Conservation (phyloP, 306 rosid species). For the Cucurbita maxima region DNA sequence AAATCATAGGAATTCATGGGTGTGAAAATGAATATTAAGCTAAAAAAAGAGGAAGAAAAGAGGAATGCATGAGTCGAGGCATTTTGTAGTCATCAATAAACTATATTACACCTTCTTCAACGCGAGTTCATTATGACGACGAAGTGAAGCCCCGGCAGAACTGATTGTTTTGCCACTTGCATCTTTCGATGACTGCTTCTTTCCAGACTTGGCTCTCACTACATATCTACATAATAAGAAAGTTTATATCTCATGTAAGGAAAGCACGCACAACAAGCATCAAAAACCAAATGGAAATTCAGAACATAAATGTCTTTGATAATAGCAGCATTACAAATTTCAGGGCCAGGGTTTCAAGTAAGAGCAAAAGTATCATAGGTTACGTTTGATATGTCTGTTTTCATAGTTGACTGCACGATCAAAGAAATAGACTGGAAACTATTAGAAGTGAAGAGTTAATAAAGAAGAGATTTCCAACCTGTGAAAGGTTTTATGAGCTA, state of each 20-base stretch:
- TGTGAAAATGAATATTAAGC: neutral
- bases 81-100: neutral
- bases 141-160: conserved; percentile 93
- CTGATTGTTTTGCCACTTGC: conserved; percentile 61
- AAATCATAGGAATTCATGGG: neutral
- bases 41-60: neutral
- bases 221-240: conserved; percentile 51
- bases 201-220: conserved; percentile 91
- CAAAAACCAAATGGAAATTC: neutral
- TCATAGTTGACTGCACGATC: neutral
- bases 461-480: conserved; percentile 31
- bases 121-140: conserved; percentile 73
- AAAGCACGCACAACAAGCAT: neutral
- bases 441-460: neutral
- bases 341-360: neutral
- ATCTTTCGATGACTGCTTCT: conserved; percentile 86
- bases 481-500: conserved; percentile 94
- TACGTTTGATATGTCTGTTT: neutral
- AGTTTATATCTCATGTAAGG: neutral
- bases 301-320: neutral
- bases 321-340: neutral
- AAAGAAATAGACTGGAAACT: neutral
- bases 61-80: neutral
- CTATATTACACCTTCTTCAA: conserved; percentile 45
- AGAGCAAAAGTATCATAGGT: neutral